phyloP scores from a whole-genome alignment of 345 rosid species.

The Hirschfeldia incana region DNA sequence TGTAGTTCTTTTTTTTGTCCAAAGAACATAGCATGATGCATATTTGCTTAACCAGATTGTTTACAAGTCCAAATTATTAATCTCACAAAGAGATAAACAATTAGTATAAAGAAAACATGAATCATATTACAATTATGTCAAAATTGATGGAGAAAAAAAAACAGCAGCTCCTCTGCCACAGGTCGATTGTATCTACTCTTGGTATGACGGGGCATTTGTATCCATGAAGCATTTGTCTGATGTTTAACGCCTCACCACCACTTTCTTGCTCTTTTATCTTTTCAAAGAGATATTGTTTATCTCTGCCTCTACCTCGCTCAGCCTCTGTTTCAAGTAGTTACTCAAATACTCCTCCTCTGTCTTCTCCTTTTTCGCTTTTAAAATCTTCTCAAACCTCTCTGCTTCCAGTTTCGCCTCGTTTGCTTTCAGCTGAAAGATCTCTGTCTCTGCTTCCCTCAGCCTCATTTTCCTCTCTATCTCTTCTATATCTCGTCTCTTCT shows the following conservation, averaged over 20 bases:
- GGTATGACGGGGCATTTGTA: conserved; percentile 43
- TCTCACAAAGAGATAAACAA: no score
- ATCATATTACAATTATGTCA: not conserved
- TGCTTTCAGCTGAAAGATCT: conserved; percentile 97
- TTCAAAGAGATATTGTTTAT: conserved; percentile 81
- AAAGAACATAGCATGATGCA: no score
- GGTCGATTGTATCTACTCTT: conserved; percentile 43
- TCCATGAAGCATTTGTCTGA: conserved; percentile 61
- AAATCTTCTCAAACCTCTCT: conserved; percentile 85
- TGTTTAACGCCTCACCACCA: conserved; percentile 72
- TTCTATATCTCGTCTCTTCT: conserved; percentile 78
- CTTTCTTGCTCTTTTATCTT: conserved; percentile 91
- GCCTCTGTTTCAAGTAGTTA: conserved; percentile 76
- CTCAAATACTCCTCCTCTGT: conserved; percentile 92
- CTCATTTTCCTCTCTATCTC: conserved; percentile 90
- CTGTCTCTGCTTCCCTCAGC: conserved; percentile 92
- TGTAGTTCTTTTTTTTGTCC: no score
- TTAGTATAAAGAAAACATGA: no score
- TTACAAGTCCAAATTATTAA: no score
- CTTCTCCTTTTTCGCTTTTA: conserved; percentile 84
- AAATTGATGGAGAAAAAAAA: not conserved
- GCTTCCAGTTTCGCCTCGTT: conserved; percentile 88
- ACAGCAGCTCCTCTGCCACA: conserved; percentile 45
- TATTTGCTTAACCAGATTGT: no score
- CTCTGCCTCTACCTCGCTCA: conserved; percentile 98